Evolutionary conservation across 768 basidiomycete genomes (phyloP).

Genomic region (Hemileccinum impolitum): DNA sequence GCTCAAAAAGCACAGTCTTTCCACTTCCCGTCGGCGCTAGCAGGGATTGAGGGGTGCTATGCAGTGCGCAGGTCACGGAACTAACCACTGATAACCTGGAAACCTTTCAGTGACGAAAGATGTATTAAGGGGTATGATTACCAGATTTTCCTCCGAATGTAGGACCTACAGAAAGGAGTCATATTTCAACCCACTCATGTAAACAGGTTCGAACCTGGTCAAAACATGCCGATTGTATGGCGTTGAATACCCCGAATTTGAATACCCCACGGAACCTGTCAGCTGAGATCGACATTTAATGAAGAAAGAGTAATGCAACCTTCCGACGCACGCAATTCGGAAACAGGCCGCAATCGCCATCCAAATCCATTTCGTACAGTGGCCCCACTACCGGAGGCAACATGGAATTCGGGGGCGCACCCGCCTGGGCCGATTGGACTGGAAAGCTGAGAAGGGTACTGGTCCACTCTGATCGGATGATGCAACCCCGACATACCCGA

Average conservation of each 20-base stretch:
- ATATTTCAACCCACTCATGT: background rate
- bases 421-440: background rate
- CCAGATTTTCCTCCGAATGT: slow-evolving; percentile 61
- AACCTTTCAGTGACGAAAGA: slow-evolving; percentile 9
- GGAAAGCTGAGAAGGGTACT: background rate
- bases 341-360: slow-evolving; percentile 62
- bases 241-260: slow-evolving; percentile 90
- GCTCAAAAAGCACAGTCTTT: slow-evolving; percentile 93
- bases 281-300: slow-evolving; percentile 44
- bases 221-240: slow-evolving; percentile 83
- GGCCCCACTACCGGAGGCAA: background rate
- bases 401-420: background rate
- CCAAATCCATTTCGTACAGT: slow-evolving; percentile 41
- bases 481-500: background rate
- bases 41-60: slow-evolving; percentile 3
- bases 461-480: background rate
- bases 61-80: slow-evolving; percentile 5
- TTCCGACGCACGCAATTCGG: slow-evolving; percentile 57
- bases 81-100: slow-evolving; percentile 70
- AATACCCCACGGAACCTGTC: slow-evolving; percentile 78
- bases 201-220: slow-evolving; percentile 47
- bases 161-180: slow-evolving; percentile 45
- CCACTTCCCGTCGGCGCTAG: slow-evolving; percentile 94
- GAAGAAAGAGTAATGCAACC: background rate
- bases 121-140: slow-evolving; percentile 23